Conservation (phyloP, 768 basidiomycete genomes). For the Pisolithus albus region DNA sequence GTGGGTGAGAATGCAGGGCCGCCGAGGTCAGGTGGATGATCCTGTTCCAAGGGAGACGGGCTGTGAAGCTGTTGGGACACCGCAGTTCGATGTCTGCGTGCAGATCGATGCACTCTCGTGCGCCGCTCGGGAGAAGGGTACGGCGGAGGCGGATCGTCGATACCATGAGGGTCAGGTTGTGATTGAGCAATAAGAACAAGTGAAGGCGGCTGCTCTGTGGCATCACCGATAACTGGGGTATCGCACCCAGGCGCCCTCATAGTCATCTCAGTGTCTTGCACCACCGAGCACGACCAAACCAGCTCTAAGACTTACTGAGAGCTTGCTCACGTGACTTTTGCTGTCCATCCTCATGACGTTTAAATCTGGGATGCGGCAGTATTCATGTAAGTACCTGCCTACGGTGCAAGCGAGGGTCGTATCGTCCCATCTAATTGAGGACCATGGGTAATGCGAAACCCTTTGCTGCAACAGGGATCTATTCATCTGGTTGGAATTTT, state of each 20-base stretch:
- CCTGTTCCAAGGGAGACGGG: slow-evolving; percentile 29
- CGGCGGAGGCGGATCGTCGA: slow-evolving; percentile 61
- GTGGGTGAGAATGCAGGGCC: slow-evolving; percentile 24
- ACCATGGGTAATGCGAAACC: slow-evolving; percentile 13
- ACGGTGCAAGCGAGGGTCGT: no score
- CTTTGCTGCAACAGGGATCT: slow-evolving; percentile 30
- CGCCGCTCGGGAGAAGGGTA: slow-evolving; percentile 52
- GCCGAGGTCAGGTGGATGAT: slow-evolving; percentile 30
- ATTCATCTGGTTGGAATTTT: slow-evolving; percentile 33
- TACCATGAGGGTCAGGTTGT: slow-evolving; percentile 3
- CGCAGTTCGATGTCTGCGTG: slow-evolving; percentile 27
- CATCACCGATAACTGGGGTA: neutral
- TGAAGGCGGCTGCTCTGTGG: neutral
- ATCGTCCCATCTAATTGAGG: no score
- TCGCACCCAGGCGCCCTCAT: no score
- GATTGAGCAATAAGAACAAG: neutral
- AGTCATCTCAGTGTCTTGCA: no score
- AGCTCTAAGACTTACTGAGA: no score
- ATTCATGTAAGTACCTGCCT: neutral
- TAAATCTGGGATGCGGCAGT: no score
- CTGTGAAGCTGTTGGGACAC: slow-evolving; percentile 21
- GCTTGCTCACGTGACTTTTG: no score
- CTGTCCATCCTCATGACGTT: no score
- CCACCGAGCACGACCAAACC: no score
- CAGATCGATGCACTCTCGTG: slow-evolving; percentile 25